Evolutionary conservation across 495 filamentous ascomycete genomes (phyloP).

Genomic region (Hypoxylon rickii): DNA sequence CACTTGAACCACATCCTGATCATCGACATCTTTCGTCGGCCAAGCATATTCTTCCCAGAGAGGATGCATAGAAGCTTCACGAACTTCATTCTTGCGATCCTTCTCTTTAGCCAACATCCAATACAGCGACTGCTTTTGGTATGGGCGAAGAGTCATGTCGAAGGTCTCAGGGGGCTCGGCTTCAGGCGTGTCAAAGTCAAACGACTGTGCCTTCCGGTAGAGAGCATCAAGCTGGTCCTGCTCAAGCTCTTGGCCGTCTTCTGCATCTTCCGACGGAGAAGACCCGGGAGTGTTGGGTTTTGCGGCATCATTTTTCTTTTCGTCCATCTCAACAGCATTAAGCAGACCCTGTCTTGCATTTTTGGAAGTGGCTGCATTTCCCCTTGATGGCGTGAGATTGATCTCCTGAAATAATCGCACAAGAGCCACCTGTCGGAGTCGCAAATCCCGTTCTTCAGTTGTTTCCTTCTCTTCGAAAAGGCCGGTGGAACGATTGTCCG

Average conservation of each 20-base stretch:
- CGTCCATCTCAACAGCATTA: conserved; percentile 81
- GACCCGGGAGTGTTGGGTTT: conserved; percentile 45
- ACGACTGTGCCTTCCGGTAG: conserved; percentile 95
- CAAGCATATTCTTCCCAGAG: conserved; percentile 95
- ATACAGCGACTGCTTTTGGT: conserved; percentile 91
- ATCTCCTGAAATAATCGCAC: conserved; percentile 90
- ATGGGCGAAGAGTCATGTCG: conserved; percentile 80
- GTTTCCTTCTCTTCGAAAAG: conserved; percentile 77
- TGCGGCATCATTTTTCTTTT: conserved; percentile 64
- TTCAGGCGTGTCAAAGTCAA: conserved; percentile 90
- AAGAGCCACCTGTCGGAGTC: conserved; percentile 84
- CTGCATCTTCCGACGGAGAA: conserved; percentile 64
- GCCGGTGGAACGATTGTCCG: conserved; percentile 70
- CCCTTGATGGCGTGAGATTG: conserved; percentile 72
- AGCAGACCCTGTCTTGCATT: conserved; percentile 82
- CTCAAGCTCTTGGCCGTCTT: conserved; percentile 88
- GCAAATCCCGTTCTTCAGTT: conserved; percentile 78
- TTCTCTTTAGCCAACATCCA: conserved; percentile 97
- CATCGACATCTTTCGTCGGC: conserved; percentile 87
- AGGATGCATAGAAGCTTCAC: conserved; percentile 85
- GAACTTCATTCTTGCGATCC: conserved; percentile 65
- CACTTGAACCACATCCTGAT: conserved; percentile 68
- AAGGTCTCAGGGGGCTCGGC: conserved; percentile 82
- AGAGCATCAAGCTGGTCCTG: conserved; percentile 93
- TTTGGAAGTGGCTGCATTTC: conserved; percentile 75